Conservation (phyloP, 805 yeast species). For the Candida fluviatilis region DNA sequence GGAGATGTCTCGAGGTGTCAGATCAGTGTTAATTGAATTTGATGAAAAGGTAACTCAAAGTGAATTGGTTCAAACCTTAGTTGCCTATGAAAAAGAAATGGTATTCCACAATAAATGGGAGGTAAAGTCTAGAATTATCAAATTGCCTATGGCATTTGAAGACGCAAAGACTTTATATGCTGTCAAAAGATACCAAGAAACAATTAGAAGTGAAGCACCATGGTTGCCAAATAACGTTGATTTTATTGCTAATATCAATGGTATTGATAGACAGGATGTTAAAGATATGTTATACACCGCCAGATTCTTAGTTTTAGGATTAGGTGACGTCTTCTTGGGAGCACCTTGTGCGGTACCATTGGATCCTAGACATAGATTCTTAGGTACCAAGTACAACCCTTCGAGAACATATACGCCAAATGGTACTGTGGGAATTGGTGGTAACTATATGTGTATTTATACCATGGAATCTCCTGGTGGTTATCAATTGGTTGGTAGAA, state of each 20-base stretch:
- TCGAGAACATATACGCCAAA: constrained; percentile 94
- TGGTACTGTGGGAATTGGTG: constrained; percentile 97
- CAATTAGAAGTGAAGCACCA: constrained; percentile 89
- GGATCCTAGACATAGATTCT: constrained; percentile 90
- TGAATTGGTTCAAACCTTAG: constrained; percentile 56
- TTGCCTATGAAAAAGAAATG: constrained; percentile 74
- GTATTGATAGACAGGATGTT: constrained; percentile 69
- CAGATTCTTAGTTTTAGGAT: constrained; percentile 85
- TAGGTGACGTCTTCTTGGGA: constrained; percentile 96
- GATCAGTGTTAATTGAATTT: constrained; percentile 88
- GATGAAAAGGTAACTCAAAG: constrained; percentile 65
- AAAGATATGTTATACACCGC: constrained; percentile 85
- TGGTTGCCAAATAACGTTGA: constrained; percentile 98
- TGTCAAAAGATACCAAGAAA: constrained; percentile 86
- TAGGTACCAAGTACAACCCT: constrained; percentile 95
- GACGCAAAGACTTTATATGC: constrained; percentile 86
- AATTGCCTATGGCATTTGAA: constrained; percentile 94
- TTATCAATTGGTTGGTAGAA: constrained; percentile 92
- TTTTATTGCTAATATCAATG: constrained; percentile 86
- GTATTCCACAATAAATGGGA: constrained; percentile 77
- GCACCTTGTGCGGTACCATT: constrained; percentile 99
- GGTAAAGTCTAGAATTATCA: constrained; percentile 76
- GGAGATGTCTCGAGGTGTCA: constrained; percentile 96
- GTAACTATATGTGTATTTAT: constrained; percentile 98
- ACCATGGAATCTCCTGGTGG: constrained; percentile 99